These are phyloP conservation scores for Quercus lobata DNA, from an alignment of 331 rosid species.

Conservation along the genomic window DNA sequence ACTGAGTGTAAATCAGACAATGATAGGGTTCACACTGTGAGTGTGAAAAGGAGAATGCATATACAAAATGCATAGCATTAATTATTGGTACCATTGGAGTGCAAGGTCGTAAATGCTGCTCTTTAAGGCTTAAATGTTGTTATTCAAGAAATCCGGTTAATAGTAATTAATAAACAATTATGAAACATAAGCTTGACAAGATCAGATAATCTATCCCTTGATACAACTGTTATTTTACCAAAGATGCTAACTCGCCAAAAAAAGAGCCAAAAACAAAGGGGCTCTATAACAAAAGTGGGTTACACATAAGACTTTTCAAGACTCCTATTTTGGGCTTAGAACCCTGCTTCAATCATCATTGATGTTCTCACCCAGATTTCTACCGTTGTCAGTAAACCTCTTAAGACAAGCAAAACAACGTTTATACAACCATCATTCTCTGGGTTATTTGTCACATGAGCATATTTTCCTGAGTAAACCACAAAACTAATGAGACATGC, in stretches of 20 bases:
- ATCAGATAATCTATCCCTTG: background rate
- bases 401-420: slow-evolving; percentile 76
- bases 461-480: slow-evolving; percentile 68
- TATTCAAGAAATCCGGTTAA: background rate
- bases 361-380: background rate
- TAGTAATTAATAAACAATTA: background rate
- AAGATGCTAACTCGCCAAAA: background rate
- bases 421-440: slow-evolving; percentile 94
- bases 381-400: background rate
- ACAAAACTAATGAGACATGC: background rate
- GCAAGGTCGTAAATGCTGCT: too few species aligned
- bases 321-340: background rate
- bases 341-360: background rate
- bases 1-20: background rate
- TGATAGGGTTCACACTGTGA: too few species aligned
- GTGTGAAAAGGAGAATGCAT: too few species aligned
- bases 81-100: background rate
- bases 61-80: too few species aligned
- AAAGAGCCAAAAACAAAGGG: background rate
- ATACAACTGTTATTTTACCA: background rate
- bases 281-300: too few species aligned
- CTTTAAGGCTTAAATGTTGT: background rate
- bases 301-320: background rate
- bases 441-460: slow-evolving; percentile 90
- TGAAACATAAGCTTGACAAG: background rate